Evolutionary conservation across 345 rosid genomes (phyloP).

Genomic region (Citrus medica): DNA sequence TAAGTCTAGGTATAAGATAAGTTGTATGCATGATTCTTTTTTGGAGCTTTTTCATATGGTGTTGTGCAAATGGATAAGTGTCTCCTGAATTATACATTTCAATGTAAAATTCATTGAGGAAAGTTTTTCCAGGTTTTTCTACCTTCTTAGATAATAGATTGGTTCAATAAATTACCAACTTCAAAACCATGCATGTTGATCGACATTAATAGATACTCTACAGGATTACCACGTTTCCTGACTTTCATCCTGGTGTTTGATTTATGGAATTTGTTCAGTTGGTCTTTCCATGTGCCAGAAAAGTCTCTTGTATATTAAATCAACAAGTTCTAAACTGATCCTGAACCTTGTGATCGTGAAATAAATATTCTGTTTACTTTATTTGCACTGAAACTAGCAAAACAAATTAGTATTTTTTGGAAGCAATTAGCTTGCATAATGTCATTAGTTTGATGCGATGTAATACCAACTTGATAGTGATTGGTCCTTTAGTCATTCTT

Average conservation of each 20-base stretch:
- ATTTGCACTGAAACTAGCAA: not conserved
- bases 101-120: not conserved
- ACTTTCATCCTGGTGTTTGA: not conserved
- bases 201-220: not conserved
- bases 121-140: not conserved
- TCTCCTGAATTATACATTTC: not conserved
- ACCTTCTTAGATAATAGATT: not conserved
- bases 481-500: slow-evolving; percentile 22
- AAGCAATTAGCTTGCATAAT: not conserved
- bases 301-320: not conserved
- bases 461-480: slow-evolving; percentile 10
- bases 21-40: not conserved
- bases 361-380: too few relatives aligned
- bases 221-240: too few relatives aligned
- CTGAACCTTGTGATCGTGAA: not conserved
- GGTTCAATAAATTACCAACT: not conserved
- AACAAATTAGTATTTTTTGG: not conserved
- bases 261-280: not conserved
- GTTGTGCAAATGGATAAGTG: not conserved
- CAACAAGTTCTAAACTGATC: not conserved
- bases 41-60: not conserved
- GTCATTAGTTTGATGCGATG: not conserved
- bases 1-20: slow-evolving; percentile 1
- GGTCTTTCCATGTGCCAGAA: too few relatives aligned
- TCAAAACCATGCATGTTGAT: not conserved